Percentiles rank a stretch among this genome's conserved stretches.
Conservation (phyloP, 169 alveolate genomes). For the Cryptosporidium sp. region DNA sequence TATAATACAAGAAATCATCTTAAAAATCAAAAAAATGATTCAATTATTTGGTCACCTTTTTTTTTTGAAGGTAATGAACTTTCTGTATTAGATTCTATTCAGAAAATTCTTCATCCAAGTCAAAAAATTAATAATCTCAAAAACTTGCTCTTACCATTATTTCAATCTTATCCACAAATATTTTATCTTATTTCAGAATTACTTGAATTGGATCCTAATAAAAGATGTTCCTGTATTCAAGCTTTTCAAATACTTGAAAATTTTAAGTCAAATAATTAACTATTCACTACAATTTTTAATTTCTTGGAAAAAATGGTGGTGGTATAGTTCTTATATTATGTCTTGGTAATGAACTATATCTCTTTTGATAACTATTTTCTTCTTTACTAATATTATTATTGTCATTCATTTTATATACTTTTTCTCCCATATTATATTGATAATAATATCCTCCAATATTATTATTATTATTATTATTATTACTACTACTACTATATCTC, state of each 20-base stretch:
- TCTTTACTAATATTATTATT: background rate
- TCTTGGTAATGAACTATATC: conserved; percentile 56
- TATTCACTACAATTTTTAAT: background rate
- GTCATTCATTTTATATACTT: background rate
- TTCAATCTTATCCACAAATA: conserved; percentile 44
- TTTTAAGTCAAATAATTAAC: too few species aligned
- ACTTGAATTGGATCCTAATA: conserved; percentile 57
- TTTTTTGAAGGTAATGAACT: conserved; percentile 72
- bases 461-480: background rate
- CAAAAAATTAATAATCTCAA: conserved; percentile 34
- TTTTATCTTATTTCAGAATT: conserved; percentile 52
- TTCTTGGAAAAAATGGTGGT: conserved; percentile 73
- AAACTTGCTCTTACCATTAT: conserved; percentile 21
- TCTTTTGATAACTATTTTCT: conserved; percentile 6
- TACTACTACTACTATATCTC: conserved; percentile 8
- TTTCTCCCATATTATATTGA: conserved; percentile 18
- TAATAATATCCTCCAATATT: conserved; percentile 34
- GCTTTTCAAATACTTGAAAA: conserved; percentile 28
- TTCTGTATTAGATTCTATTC: conserved; percentile 38
- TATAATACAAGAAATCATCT: conserved; percentile 31
- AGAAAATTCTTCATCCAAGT: conserved; percentile 24
- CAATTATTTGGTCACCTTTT: conserved; percentile 49
- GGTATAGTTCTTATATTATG: conserved; percentile 54
- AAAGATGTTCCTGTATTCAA: conserved; percentile 60
- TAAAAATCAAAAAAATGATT: background rate